Percentiles rank a stretch among this genome's conserved stretches.
Conservation (phyloP, 306 rosid species). For the Astragalus glycyphyllos region DNA sequence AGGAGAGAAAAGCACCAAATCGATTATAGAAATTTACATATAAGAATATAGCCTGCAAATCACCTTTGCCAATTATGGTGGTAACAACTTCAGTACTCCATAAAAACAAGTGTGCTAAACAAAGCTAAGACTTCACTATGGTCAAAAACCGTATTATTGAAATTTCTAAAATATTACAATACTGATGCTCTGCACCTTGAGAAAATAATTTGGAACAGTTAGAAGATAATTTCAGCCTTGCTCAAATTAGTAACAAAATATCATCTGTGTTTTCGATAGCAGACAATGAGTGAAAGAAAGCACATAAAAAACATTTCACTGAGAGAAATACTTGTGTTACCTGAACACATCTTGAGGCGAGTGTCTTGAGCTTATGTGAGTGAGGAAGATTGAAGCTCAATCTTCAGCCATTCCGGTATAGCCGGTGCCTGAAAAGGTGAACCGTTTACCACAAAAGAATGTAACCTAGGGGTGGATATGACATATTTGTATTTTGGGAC, state of each 20-base stretch:
- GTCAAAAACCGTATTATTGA: neutral
- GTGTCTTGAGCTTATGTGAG: neutral
- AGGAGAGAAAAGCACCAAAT: neutral
- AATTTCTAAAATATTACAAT: neutral
- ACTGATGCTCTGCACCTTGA: neutral
- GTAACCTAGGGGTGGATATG: conserved; percentile 16
- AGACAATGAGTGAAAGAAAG: neutral
- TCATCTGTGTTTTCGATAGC: neutral
- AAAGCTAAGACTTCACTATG: neutral
- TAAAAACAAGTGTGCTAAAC: neutral
- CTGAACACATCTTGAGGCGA: conserved; percentile 22
- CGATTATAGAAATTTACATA: neutral
- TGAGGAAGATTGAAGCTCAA: conserved; percentile 34
- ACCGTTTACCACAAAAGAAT: conserved; percentile 26
- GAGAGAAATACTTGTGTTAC: conserved; percentile 16
- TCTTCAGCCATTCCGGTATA: neutral
- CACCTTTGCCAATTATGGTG: neutral
- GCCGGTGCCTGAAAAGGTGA: neutral
- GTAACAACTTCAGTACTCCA: neutral
- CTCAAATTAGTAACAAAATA: conserved; percentile 6
- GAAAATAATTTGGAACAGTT: neutral
- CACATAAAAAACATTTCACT: neutral
- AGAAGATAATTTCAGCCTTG: conserved; percentile 8
- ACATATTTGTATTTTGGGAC: neutral
- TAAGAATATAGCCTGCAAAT: neutral